phyloP scores from a whole-genome alignment of 352 stramenopile genomes.

The Phytophthora cactorum region DNA sequence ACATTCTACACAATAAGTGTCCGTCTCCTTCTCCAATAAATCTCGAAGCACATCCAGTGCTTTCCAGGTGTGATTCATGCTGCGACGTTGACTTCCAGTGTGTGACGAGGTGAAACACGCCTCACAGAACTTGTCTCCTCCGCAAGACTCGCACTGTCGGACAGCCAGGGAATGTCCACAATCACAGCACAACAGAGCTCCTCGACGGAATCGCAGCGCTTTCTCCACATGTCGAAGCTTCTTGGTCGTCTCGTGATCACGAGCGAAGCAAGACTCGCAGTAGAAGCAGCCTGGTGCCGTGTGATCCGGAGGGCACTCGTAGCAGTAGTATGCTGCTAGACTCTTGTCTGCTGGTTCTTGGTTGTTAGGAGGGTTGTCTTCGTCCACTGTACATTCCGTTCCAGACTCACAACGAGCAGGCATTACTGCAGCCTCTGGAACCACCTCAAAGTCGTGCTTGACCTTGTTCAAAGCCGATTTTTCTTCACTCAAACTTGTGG shows the following conservation, averaged over 20 bases:
- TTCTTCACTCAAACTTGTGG: slow-evolving; percentile 20
- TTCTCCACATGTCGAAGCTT: slow-evolving; percentile 47
- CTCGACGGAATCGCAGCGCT: slow-evolving; percentile 58
- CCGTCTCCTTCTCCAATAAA: slow-evolving; percentile 48
- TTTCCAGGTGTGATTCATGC: slow-evolving; percentile 42
- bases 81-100: slow-evolving; percentile 38
- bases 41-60: slow-evolving; percentile 65
- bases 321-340: slow-evolving; percentile 54
- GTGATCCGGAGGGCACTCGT: slow-evolving; percentile 25
- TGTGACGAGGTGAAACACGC: slow-evolving; percentile 49
- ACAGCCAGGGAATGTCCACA: slow-evolving; percentile 51
- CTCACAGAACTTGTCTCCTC: slow-evolving; percentile 62
- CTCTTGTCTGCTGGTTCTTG: slow-evolving; percentile 8
- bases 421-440: slow-evolving; percentile 32
- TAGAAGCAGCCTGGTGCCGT: slow-evolving; percentile 50
- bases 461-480: slow-evolving; percentile 21
- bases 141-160: slow-evolving; percentile 60
- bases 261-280: slow-evolving; percentile 67
- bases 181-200: slow-evolving; percentile 61
- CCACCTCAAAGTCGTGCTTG: slow-evolving; percentile 64
- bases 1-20: slow-evolving; percentile 78
- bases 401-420: slow-evolving; percentile 40
- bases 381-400: slow-evolving; percentile 15
- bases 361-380: slow-evolving; percentile 16
- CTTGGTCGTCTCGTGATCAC: slow-evolving; percentile 53